Percentiles rank a stretch among this genome's conserved stretches.
phyloP scores from a whole-genome alignment of 2,329 filamentous ascomycete species.

The Achaetomium macrosporum region DNA sequence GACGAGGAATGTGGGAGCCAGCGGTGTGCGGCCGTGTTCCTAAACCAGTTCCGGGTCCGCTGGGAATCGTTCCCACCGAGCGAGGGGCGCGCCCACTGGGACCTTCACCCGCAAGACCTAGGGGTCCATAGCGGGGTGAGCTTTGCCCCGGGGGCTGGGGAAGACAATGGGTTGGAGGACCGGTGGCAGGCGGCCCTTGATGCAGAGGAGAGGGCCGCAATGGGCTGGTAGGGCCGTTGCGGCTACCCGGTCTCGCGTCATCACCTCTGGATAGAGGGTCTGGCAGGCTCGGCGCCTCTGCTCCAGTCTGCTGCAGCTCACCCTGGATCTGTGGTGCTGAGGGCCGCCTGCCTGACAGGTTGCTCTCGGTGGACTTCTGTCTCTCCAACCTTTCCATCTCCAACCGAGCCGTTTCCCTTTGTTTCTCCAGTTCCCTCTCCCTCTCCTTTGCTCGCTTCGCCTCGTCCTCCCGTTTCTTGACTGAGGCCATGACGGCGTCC shows the following conservation, averaged over 20 bases:
- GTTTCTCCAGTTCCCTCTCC: conserved; percentile 20
- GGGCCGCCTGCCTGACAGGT: conserved; percentile 4
- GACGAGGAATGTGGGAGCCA: not conserved
- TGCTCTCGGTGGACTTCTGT: conserved; percentile 21
- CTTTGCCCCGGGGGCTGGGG: conserved; percentile 20
- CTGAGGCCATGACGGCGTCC: conserved; percentile 23
- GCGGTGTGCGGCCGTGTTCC: not conserved
- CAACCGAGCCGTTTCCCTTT: conserved; percentile 25
- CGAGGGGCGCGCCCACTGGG: not conserved
- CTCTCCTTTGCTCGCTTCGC: conserved; percentile 16
- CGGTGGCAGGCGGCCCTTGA: conserved; percentile 23
- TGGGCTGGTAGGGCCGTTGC: not conserved
- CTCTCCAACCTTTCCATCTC: conserved; percentile 22
- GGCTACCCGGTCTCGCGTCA: conserved; percentile 18
- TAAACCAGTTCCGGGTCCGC: not conserved
- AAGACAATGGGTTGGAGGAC: conserved; percentile 22
- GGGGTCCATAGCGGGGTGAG: conserved; percentile 11
- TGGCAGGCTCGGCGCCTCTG: not conserved
- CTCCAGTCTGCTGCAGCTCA: not conserved
- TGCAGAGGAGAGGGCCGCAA: conserved; percentile 7
- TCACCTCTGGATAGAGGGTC: conserved; percentile 19
- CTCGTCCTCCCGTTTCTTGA: conserved; percentile 23
- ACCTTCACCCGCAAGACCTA: not conserved
- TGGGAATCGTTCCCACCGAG: not conserved
- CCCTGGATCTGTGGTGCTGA: conserved; percentile 4